Evolutionary conservation across 495 filamentous ascomycete species (phyloP).

Genomic region (Cercophora newfieldiana): DNA sequence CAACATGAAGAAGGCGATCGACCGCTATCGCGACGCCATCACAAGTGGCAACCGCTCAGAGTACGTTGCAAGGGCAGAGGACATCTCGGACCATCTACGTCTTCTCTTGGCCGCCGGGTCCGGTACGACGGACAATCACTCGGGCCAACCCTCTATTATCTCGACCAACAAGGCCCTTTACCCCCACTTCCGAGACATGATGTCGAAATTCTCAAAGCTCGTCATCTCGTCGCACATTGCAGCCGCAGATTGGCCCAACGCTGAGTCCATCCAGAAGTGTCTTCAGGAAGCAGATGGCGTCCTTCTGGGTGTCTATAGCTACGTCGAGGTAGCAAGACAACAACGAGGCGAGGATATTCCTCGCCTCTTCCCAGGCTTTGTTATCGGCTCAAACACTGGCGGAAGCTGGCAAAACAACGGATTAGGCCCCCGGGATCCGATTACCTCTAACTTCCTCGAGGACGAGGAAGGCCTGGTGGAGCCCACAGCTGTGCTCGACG

Average conservation of each 20-base stretch:
- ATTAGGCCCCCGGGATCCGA: conserved; percentile 64
- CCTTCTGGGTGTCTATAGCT: conserved; percentile 87
- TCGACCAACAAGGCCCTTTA: conserved; percentile 95
- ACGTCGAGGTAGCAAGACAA: conserved; percentile 90
- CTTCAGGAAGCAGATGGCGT: conserved; percentile 95
- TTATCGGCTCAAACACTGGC: conserved; percentile 74
- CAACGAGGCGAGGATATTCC: conserved; percentile 88
- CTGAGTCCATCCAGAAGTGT: conserved; percentile 90
- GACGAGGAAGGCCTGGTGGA: conserved; percentile 78
- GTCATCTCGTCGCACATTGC: conserved; percentile 98
- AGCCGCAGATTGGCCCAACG: conserved; percentile 84
- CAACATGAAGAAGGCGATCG: conserved; percentile 86
- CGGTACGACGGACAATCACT: conserved; percentile 96
- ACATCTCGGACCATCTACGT: conserved; percentile 94
- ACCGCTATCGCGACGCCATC: conserved; percentile 83
- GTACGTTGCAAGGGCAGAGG: conserved; percentile 88
- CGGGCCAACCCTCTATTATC: conserved; percentile 98
- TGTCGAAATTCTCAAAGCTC: conserved; percentile 98
- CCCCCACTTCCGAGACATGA: conserved; percentile 97
- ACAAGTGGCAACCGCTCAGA: conserved; percentile 77
- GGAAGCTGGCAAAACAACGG: conserved; percentile 96
- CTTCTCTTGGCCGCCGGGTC: conserved; percentile 93
- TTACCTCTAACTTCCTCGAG: conserved; percentile 77
- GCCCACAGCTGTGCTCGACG: conserved; percentile 70
- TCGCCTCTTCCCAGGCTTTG: conserved; percentile 87